Evolutionary conservation across 345 rosid genomes (phyloP).

Genomic region (Brassica carinata): DNA sequence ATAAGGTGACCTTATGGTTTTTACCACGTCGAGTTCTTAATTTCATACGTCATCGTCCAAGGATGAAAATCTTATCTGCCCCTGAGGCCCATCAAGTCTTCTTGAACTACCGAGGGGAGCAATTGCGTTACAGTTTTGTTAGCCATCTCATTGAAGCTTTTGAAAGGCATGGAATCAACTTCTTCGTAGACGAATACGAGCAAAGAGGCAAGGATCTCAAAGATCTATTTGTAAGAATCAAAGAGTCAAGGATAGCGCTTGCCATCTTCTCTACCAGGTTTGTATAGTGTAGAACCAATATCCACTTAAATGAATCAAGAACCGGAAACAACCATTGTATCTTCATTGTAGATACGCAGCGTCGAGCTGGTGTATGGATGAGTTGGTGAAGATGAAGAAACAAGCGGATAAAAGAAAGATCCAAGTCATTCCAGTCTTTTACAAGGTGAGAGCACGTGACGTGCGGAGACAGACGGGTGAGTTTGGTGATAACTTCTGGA

Average conservation of each 20-base stretch:
- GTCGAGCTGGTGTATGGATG: constrained; percentile 24
- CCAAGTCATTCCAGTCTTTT: constrained; percentile 11
- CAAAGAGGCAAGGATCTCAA: constrained; percentile 17
- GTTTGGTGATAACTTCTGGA: constrained; percentile 31
- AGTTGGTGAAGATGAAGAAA: constrained; percentile 11
- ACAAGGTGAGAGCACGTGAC: constrained; percentile 4
- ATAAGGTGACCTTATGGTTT: too few relatives aligned
- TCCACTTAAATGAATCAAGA: too few relatives aligned
- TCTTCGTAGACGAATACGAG: constrained; percentile 20
- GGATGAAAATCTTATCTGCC: too few relatives aligned
- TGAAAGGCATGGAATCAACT: not conserved
- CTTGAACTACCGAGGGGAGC: not conserved
- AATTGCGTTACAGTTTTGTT: not conserved
- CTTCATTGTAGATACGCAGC: constrained; percentile 12
- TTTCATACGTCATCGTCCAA: too few relatives aligned
- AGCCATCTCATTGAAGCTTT: constrained; percentile 14
- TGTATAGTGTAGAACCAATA: not conserved
- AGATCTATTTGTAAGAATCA: constrained; percentile 6
- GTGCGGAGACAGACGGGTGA: constrained; percentile 2
- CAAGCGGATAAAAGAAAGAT: constrained; percentile 16
- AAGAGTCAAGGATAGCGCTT: constrained; percentile 10
- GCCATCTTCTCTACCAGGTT: constrained; percentile 30
- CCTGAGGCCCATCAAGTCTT: not conserved
- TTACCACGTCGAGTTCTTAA: too few relatives aligned
- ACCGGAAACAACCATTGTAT: too few relatives aligned